Conservation (phyloP, 768 basidiomycete genomes). For the Tulasnella calospora region DNA sequence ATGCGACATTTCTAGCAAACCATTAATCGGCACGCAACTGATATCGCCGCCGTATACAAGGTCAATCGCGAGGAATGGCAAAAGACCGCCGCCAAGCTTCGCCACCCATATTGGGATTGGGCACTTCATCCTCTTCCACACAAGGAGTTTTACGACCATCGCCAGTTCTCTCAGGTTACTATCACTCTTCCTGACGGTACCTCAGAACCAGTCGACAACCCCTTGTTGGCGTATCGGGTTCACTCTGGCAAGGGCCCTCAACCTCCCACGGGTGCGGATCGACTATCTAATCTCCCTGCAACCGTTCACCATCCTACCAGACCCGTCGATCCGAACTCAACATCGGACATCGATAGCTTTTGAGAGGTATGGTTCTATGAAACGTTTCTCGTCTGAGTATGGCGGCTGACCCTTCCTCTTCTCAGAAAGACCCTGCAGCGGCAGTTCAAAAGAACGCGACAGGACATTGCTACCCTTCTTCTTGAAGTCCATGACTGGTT, state of each 20-base stretch:
- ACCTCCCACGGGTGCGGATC: not conserved
- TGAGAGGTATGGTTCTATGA: not conserved
- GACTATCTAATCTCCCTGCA: not conserved
- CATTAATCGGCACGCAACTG: constrained; percentile 40
- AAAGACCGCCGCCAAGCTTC: constrained; percentile 38
- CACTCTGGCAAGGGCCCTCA: not conserved
- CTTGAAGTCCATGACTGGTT: not conserved
- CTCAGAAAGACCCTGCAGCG: too few relatives aligned
- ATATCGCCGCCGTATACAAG: constrained; percentile 42
- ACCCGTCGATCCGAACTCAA: not conserved
- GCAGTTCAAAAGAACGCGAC: not conserved
- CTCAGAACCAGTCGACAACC: not conserved
- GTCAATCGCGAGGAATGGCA: constrained; percentile 33
- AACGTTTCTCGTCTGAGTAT: not conserved
- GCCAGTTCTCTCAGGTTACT: constrained; percentile 33
- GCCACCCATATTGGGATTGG: constrained; percentile 53
- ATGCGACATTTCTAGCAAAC: not conserved
- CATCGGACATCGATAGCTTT: not conserved
- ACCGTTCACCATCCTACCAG: not conserved
- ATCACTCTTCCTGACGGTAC: constrained; percentile 39
- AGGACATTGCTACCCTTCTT: not conserved
- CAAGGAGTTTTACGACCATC: constrained; percentile 37
- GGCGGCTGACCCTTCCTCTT: not conserved
- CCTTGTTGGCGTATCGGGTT: not conserved
- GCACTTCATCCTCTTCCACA: constrained; percentile 41